A percentile compares a stretch with the other conserved stretches of the same genome.
Conservation (phyloP, 371 early-diverging fungal genomes). For the Rhizomucor pusillus region DNA sequence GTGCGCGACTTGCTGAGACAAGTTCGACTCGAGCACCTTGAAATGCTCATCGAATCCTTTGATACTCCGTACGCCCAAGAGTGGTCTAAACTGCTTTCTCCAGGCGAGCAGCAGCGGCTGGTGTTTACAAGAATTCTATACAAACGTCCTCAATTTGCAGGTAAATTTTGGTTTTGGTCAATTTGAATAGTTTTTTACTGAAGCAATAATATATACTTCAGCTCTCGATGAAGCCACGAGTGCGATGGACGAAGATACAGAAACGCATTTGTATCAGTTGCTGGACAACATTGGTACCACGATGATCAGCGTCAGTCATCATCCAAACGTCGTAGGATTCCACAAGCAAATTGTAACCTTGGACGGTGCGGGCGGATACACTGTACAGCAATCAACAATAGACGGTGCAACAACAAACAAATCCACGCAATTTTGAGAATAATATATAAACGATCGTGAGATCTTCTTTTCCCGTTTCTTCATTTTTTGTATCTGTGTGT, state of each 20-base stretch:
- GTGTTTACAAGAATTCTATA: constrained; percentile 70
- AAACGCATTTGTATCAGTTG: constrained; percentile 49
- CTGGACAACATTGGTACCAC: constrained; percentile 44
- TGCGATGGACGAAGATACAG: constrained; percentile 60
- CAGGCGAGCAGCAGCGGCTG: constrained; percentile 77
- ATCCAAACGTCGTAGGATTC: constrained; percentile 38
- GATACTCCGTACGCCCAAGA: constrained; percentile 53
- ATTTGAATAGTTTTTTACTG: not conserved
- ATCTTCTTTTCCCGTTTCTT: no score
- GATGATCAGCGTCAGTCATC: constrained; percentile 70
- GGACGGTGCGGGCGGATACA: constrained; percentile 42
- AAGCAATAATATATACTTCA: constrained; percentile 7
- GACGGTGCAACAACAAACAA: no score
- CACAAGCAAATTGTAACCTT: constrained; percentile 49
- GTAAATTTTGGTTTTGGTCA: constrained; percentile 23
- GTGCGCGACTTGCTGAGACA: constrained; percentile 36
- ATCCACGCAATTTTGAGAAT: no score
- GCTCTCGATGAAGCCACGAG: constrained; percentile 78
- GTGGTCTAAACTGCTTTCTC: constrained; percentile 71
- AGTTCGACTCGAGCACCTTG: constrained; percentile 55
- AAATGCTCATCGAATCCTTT: constrained; percentile 41
- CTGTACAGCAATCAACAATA: no score
- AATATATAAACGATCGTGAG: no score
- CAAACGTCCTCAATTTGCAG: constrained; percentile 65
- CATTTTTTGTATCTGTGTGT: no score